Evolutionary conservation across 805 yeast species (phyloP), one percentile per base, ranked within the genome.

Genomic region (Pichia californica): DNA sequence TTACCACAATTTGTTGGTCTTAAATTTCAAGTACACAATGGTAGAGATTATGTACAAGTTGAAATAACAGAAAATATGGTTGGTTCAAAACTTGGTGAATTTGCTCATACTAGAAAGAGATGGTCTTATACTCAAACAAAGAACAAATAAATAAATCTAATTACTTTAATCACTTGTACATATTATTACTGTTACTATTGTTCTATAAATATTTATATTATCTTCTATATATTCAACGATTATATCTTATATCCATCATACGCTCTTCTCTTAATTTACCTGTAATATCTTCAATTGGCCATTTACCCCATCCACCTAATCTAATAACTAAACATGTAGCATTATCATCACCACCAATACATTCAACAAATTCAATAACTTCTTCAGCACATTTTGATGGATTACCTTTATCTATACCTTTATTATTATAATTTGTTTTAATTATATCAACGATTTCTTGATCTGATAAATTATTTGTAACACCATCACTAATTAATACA

Each of bases 1-100:
- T 69, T 93, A 39, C 99, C 99, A 18, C 95, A 88, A 61, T 91
- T 93, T 66, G 96, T 93, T 28, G 99, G 99, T 5, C 70, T 93
- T 44, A 83, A 81, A 55, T 93, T 93, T 64, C 95, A 93, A 64
- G 86, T 93, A 29, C 99, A 93, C 67, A 93, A 93, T 65, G 99
- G 99, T 25, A 86, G 83, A 59, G 95, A 88, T 54, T 93, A 89
- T 59, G 95, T 88, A 31, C 87, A 88, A 40, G 74, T 93, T 41
- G 87, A 82, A 52, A 76, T 93, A 25, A 77, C 83, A 8, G 97
- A 93, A 60, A 93, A 93, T 55, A 93, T 93, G 99, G 96, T 93
- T 47, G 99, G 99, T 16, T 77, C 81, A 53, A 93, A 91, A 61
- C 69, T 93, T 44, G 99, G 99, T 2, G 97, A 91, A 63, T 93